Conservation (phyloP, 139 green algal genomes). For the Micractinium conductrix region DNA sequence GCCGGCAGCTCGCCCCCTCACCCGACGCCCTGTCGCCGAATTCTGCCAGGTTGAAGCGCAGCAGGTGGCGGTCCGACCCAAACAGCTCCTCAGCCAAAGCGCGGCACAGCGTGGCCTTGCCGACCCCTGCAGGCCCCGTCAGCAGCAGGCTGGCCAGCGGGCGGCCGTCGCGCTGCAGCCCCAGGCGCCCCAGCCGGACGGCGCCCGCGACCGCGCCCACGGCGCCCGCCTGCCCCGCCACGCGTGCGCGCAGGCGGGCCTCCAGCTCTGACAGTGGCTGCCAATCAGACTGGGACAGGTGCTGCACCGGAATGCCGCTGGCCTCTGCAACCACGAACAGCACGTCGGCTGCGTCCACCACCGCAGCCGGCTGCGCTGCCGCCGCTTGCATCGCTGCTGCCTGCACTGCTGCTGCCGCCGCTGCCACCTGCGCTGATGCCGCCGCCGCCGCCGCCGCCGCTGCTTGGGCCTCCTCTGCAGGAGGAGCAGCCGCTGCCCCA, state of each 20-base stretch:
- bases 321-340: slow-evolving; percentile 62
- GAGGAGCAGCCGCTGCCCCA: neutral
- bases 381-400: neutral
- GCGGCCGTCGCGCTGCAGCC: slow-evolving; percentile 31
- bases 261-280: slow-evolving; percentile 60
- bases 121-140: slow-evolving; percentile 70
- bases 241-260: slow-evolving; percentile 38
- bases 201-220: slow-evolving; percentile 58
- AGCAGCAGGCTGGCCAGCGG: slow-evolving; percentile 83
- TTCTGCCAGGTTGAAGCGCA: slow-evolving; percentile 67
- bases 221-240: slow-evolving; percentile 72
- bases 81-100: slow-evolving; percentile 70
- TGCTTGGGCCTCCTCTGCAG: neutral
- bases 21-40: slow-evolving; percentile 69
- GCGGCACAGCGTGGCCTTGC: slow-evolving; percentile 55
- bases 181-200: slow-evolving; percentile 63
- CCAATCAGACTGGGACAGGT: slow-evolving; percentile 44
- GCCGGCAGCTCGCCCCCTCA: too few relatives aligned
- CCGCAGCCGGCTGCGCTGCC: neutral
- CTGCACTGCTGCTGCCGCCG: neutral
- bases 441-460: neutral
- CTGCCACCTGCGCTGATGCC: neutral
- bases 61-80: slow-evolving; percentile 52
- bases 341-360: slow-evolving; percentile 42
- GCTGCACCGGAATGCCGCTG: slow-evolving; percentile 57